These are phyloP conservation scores for Neobulgaria alba DNA, from an alignment of 2,329 filamentous ascomycete species.

Conservation along the genomic window DNA sequence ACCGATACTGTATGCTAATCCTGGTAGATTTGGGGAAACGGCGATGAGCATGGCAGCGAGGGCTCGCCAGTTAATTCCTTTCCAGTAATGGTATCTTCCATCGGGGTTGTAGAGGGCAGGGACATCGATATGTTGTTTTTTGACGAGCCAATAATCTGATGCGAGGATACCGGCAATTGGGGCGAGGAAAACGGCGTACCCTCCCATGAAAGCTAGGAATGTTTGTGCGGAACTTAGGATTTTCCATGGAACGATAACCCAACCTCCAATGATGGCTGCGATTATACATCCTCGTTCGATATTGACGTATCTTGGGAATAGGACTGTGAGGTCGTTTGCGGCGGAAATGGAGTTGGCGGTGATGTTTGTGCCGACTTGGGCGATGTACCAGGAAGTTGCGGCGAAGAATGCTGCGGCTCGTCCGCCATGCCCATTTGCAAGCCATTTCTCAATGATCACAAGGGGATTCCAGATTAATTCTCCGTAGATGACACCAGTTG, in stretches of 20 bases:
- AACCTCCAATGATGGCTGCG: slow-evolving; percentile 43
- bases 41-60: slow-evolving; percentile 19
- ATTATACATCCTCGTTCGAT: slow-evolving; percentile 48
- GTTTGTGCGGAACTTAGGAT: slow-evolving; percentile 50
- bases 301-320: slow-evolving; percentile 45
- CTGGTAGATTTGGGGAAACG: slow-evolving; percentile 22
- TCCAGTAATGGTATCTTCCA: slow-evolving; percentile 21
- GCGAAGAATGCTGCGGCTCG: slow-evolving; percentile 39
- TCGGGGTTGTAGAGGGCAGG: slow-evolving; percentile 30
- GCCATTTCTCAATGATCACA: slow-evolving; percentile 37
- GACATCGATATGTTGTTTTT: slow-evolving; percentile 29
- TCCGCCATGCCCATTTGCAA: slow-evolving; percentile 35
- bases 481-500: slow-evolving; percentile 43
- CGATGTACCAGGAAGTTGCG: slow-evolving; percentile 44
- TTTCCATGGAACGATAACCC: slow-evolving; percentile 58
- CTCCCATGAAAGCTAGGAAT: slow-evolving; percentile 58
- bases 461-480: slow-evolving; percentile 42
- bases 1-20: slow-evolving; percentile 20
- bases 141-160: slow-evolving; percentile 49
- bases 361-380: slow-evolving; percentile 47
- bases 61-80: slow-evolving; percentile 27
- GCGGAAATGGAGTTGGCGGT: slow-evolving; percentile 46
- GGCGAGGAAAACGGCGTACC: slow-evolving; percentile 53
- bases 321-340: slow-evolving; percentile 47
- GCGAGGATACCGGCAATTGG: slow-evolving; percentile 51